Conservation (phyloP, 148 eudicot species). For the Fagopyrum esculentum region DNA sequence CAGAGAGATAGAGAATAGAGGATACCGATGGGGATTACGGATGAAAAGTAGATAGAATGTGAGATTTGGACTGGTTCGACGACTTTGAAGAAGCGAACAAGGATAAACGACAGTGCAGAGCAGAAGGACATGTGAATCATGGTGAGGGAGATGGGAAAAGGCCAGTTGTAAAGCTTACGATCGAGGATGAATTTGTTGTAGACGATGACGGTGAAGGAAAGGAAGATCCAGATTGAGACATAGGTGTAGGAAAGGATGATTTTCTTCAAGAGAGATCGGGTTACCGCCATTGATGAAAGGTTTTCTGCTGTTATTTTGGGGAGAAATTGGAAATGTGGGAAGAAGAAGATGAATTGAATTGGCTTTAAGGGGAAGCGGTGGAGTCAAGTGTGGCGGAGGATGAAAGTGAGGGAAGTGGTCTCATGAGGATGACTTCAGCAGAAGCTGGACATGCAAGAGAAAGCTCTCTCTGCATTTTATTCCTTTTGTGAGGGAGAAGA, state of each 20-base stretch:
- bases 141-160: constrained; percentile 57
- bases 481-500: background rate
- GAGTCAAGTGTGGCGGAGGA: background rate
- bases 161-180: constrained; percentile 62
- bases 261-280: constrained; percentile 20
- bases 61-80: background rate
- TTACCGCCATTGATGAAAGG: background rate
- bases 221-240: constrained; percentile 51
- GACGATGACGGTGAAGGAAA: constrained; percentile 55
- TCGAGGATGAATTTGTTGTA: constrained; percentile 72
- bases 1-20: constrained; percentile 55
- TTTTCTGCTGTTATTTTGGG: background rate
- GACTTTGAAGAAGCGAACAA: constrained; percentile 15
- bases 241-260: constrained; percentile 58
- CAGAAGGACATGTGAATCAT: constrained; percentile 71
- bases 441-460: background rate
- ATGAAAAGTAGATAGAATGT: constrained; percentile 15
- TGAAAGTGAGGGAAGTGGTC: too few relatives aligned
- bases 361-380: background rate
- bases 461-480: background rate
- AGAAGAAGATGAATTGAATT: background rate
- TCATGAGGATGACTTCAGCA: background rate
- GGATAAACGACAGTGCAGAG: constrained; percentile 36
- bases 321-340: background rate
- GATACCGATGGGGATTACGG: constrained; percentile 54